These are phyloP conservation scores for Mycena galericulata DNA, from an alignment of 768 basidiomycete species.

Conservation along the genomic window DNA sequence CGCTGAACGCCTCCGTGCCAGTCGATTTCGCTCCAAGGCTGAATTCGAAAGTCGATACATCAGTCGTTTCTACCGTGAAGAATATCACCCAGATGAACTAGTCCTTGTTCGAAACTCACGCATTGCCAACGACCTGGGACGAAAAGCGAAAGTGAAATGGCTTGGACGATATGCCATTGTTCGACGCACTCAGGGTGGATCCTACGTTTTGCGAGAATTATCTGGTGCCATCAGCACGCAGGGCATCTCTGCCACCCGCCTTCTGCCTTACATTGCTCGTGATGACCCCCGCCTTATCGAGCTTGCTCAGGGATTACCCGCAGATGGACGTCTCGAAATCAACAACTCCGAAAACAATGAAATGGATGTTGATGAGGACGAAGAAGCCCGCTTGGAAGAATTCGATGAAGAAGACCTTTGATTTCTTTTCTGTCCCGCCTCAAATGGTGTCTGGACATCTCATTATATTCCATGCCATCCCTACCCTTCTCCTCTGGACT, in stretches of 20 bases:
- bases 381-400: no score
- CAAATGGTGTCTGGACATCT: no score
- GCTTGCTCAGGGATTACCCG: neutral
- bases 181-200: conserved; percentile 5
- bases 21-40: neutral
- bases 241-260: neutral
- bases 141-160: neutral
- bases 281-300: neutral
- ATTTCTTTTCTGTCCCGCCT: no score
- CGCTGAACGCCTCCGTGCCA: neutral
- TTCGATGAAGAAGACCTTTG: no score
- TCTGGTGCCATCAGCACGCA: conserved; percentile 14
- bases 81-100: neutral
- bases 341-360: no score
- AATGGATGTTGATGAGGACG: no score
- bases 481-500: no score
- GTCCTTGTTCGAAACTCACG: neutral
- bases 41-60: neutral
- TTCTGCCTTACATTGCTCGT: neutral
- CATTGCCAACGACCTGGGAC: neutral
- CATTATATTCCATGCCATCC: no score
- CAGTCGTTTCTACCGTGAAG: neutral
- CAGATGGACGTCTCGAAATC: neutral
- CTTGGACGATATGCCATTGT: conserved; percentile 15
- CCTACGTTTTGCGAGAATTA: conserved; percentile 11